Conservation (phyloP, 1,284 basidiomycete genomes). For the Naganishia albida region DNA sequence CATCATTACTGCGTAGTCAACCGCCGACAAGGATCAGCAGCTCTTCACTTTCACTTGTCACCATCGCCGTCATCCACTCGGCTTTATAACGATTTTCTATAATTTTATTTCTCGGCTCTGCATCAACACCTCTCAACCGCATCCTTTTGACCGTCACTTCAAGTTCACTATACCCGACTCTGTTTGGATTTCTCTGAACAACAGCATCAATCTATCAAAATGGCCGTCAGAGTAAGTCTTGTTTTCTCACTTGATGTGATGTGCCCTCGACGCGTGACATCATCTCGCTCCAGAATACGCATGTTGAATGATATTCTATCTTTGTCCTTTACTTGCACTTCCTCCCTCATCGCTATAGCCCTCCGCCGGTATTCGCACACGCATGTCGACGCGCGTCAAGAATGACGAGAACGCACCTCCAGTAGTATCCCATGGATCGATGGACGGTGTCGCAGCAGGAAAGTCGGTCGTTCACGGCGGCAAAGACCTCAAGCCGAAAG, state of each 20-base stretch:
- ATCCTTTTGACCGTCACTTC: conserved; percentile 7
- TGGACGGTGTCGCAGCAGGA: conserved; percentile 38
- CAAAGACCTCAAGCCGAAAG: conserved; percentile 24
- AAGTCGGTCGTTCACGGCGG: conserved; percentile 22
- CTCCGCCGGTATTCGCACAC: conserved; percentile 24
- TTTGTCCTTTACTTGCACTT: not conserved
- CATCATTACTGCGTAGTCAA: conserved; percentile 4
- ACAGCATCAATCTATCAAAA: conserved; percentile 6
- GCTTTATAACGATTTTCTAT: conserved; percentile 29
- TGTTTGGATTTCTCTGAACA: not conserved
- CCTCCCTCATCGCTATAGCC: not conserved
- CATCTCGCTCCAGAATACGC: conserved; percentile 19
- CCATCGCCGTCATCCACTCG: conserved; percentile 8
- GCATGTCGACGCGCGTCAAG: conserved; percentile 24
- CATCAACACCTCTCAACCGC: conserved; percentile 3
- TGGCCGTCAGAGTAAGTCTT: conserved; percentile 26
- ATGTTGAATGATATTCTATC: conserved; percentile 27
- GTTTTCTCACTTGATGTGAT: not conserved
- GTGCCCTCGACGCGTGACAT: conserved; percentile 23
- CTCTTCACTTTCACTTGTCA: conserved; percentile 21
- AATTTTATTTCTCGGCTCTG: conserved; percentile 15
- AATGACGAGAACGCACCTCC: conserved; percentile 51
- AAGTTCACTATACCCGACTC: conserved; percentile 18
- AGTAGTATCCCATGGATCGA: conserved; percentile 39
- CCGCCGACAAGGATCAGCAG: conserved; percentile 7